Evolutionary conservation across 2,329 filamentous ascomycete genomes (phyloP).

Genomic region (Fusarium brachygibbosum): DNA sequence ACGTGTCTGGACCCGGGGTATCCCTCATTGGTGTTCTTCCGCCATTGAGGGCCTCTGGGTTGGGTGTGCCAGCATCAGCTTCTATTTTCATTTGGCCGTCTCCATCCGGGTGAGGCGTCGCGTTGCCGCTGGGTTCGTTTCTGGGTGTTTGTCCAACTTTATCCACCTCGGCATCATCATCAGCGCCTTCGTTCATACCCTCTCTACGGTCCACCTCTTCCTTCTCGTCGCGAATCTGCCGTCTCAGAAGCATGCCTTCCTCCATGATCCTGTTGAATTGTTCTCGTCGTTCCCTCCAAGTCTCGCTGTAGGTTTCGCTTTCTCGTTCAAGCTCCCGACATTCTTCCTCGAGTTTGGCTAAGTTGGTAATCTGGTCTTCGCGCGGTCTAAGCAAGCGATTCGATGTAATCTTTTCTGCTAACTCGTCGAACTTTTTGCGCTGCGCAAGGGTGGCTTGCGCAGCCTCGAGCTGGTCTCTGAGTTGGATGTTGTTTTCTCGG

Average conservation of each 20-base stretch:
- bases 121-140: constrained; percentile 64
- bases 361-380: constrained; percentile 83
- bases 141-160: constrained; percentile 64
- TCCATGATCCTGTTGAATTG: constrained; percentile 92
- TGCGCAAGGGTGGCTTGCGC: constrained; percentile 81
- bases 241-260: constrained; percentile 87
- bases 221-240: constrained; percentile 93
- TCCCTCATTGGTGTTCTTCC: constrained; percentile 53
- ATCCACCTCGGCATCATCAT: constrained; percentile 67
- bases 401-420: constrained; percentile 87
- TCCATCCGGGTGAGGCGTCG: constrained; percentile 64
- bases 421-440: constrained; percentile 87
- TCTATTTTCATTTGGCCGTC: constrained; percentile 52
- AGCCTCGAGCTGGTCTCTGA: constrained; percentile 81
- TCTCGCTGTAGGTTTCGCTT: constrained; percentile 82
- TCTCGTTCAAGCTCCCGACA: constrained; percentile 89
- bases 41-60: constrained; percentile 47
- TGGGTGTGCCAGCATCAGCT: constrained; percentile 49
- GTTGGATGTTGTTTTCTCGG: constrained; percentile 77
- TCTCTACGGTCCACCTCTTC: constrained; percentile 91
- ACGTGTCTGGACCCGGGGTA: constrained; percentile 50
- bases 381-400: constrained; percentile 84
- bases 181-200: constrained; percentile 79
- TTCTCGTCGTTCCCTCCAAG: constrained; percentile 86
- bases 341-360: constrained; percentile 87